phyloP scores from a whole-genome alignment of 257 asterid genomes.

The Marsdenia floribunda region DNA sequence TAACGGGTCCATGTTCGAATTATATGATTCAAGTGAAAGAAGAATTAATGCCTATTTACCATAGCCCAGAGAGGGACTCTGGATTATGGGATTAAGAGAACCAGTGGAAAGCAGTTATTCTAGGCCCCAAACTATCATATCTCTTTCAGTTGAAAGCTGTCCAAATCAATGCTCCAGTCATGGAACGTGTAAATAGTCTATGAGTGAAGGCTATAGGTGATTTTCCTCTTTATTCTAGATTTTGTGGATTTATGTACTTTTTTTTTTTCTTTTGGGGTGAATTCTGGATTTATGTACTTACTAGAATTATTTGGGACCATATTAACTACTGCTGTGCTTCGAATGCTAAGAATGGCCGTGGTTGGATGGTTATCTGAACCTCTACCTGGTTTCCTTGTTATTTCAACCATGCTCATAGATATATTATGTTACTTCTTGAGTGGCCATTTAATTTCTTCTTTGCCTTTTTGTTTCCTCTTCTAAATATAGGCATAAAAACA shows the following conservation, averaged over 20 bases:
- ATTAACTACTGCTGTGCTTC: not conserved
- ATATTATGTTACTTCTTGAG: not conserved
- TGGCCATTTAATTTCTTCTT: not conserved
- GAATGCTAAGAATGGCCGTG: not conserved
- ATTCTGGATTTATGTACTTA: not conserved
- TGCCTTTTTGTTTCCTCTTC: not conserved
- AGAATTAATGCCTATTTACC: conserved; percentile 55
- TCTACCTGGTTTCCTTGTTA: not conserved
- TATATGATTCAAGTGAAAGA: conserved; percentile 53
- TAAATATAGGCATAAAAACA: not conserved
- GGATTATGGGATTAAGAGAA: conserved; percentile 74
- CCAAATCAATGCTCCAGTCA: conserved; percentile 64
- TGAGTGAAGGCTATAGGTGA: conserved; percentile 70
- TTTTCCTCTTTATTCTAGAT: conserved; percentile 3
- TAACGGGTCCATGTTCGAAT: conserved; percentile 67
- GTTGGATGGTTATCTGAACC: not conserved
- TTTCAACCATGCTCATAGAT: not conserved
- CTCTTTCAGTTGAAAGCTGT: conserved; percentile 74
- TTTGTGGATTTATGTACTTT: not conserved
- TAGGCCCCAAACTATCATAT: conserved; percentile 33
- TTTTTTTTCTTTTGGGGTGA: too few species aligned
- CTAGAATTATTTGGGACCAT: conserved; percentile 7
- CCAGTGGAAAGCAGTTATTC: conserved; percentile 26
- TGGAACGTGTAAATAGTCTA: conserved; percentile 50
- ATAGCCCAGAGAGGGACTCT: conserved; percentile 62